These are phyloP conservation scores for Mortierella sp. DNA, from an alignment of 371 early-diverging fungal genomes.

Conservation along the genomic window DNA sequence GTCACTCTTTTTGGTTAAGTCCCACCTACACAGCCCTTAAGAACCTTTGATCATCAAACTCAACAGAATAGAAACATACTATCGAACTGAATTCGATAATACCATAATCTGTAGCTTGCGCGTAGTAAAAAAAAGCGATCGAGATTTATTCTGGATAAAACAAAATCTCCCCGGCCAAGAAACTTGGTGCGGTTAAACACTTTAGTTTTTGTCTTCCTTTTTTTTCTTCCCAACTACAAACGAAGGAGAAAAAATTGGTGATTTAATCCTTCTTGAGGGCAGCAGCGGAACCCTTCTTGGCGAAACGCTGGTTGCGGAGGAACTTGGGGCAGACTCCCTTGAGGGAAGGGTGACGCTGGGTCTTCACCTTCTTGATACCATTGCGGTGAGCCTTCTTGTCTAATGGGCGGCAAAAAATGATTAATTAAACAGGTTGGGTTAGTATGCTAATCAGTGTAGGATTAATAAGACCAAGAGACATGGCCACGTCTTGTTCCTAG, in stretches of 20 bases:
- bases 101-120: too few species aligned
- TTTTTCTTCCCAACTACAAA: conserved; percentile 25
- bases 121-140: conserved; percentile 9
- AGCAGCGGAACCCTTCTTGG: conserved; percentile 80
- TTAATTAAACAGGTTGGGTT: background rate
- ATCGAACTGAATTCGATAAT: too few species aligned
- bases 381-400: conserved; percentile 99
- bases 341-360: conserved; percentile 88
- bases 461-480: background rate
- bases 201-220: conserved; percentile 8
- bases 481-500: too few species aligned
- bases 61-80: too few species aligned
- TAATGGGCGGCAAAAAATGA: conserved; percentile 28
- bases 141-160: background rate
- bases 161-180: conserved; percentile 10
- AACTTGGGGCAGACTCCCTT: conserved; percentile 98
- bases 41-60: too few species aligned
- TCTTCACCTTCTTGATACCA: conserved; percentile 96
- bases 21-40: too few species aligned
- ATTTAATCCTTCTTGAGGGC: conserved; percentile 58
- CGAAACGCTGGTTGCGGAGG: conserved; percentile 98
- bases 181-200: conserved; percentile 11
- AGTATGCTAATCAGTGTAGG: background rate
- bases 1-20: too few species aligned
- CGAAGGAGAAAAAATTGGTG: background rate